Conservation (phyloP, 1,284 basidiomycete species). For the Ganoderma leucocontextum region DNA sequence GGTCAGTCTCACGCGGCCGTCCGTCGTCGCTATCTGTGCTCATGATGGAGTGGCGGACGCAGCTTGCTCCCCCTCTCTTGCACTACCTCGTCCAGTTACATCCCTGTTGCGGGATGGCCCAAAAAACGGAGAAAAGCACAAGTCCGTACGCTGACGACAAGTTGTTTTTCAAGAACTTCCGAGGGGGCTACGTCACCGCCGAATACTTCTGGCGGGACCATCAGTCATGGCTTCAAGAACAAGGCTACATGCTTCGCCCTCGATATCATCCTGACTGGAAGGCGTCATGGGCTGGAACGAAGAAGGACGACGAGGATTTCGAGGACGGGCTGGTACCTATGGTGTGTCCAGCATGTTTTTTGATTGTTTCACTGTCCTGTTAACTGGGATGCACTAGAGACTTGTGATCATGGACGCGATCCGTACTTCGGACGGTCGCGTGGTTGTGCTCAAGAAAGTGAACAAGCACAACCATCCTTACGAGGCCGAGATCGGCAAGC, state of each 20-base stretch:
- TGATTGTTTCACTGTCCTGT: background rate
- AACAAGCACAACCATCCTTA: background rate
- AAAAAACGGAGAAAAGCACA: background rate
- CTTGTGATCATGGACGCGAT: slow-evolving; percentile 24
- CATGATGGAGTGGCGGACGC: background rate
- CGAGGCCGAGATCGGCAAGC: slow-evolving; percentile 31
- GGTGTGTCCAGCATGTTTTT: background rate
- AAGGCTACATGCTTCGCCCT: slow-evolving; percentile 31
- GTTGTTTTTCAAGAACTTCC: background rate
- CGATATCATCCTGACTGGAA: slow-evolving; percentile 30
- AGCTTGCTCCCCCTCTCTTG: background rate
- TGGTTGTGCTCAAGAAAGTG: slow-evolving; percentile 24
- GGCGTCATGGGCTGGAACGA: slow-evolving; percentile 24
- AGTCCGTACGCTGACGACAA: background rate
- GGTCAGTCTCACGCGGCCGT: background rate
- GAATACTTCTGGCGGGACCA: slow-evolving; percentile 22
- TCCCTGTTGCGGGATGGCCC: background rate
- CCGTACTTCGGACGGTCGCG: slow-evolving; percentile 14
- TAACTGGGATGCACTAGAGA: background rate
- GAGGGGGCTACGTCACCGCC: background rate
- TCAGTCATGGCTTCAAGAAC: slow-evolving; percentile 26
- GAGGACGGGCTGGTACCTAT: slow-evolving; percentile 18
- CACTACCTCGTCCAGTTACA: background rate
- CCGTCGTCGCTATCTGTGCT: slow-evolving; percentile 1
- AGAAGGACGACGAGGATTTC: background rate